Evolutionary conservation across 345 rosid species (phyloP), one percentile per base, ranked within the genome.

Genomic region (Raphanus raphanistrum): DNA sequence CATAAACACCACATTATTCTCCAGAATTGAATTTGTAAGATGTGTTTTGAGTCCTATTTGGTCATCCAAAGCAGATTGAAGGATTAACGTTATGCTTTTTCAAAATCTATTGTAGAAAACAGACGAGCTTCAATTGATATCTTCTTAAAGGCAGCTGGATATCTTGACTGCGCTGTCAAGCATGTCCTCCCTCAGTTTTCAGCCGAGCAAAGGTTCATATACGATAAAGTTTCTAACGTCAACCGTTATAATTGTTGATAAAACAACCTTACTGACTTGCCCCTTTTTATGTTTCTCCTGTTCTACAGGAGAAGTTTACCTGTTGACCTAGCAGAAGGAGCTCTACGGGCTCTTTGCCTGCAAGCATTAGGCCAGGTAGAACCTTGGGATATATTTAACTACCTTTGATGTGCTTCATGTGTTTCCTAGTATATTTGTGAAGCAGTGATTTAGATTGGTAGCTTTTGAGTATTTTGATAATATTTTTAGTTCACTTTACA

Each of bases 91-190:
- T 9, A 50, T 59, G 41, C 43, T 61, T 65, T 66, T 12, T 8
- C 1, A 1, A 0, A 45, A 58, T 74, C 3, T 75, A 27, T 63
- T 71, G 33, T 78, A 96, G 98, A 93, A 76, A 90, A 86, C 86
- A 90, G 96, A 85, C 87, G 94, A 78, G 92, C 93, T 45, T 86
- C 97, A 0, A 59, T 96, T 58, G 97, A 96, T 81, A 85, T 91
- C 64, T 93, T 96, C 89, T 83, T 96, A 84, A 91, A 90, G 88
- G 99, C 98, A 50, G 96, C 97, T 36, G 99, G 99, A 74, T 90
- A 89, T 80, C 83, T 96, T 75, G 99, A 96, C 79, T 93, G 90
- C 82, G 99, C 98, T 68, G 86, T 93, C 69, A 90, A 86, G 62
- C 85, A 90, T 82, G 96, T 93, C 71, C 87, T 93, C 27, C 99